phyloP scores from a whole-genome alignment of 2,329 filamentous ascomycete genomes.

The Capronia epimyces region DNA sequence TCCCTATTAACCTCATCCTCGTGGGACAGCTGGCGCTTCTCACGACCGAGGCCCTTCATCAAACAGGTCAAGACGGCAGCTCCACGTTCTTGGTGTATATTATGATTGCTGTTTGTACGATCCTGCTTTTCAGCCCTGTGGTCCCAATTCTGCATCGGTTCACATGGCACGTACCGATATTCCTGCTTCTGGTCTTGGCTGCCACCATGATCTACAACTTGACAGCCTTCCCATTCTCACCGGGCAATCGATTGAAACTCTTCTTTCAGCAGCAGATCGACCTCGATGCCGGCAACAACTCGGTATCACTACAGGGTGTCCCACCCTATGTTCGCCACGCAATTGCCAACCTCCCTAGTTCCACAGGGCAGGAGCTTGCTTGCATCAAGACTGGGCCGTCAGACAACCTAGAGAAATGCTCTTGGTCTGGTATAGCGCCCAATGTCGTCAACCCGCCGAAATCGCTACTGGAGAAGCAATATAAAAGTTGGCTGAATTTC shows the following conservation, averaged over 20 bases:
- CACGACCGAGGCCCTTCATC: slow-evolving; percentile 64
- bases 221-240: slow-evolving; percentile 79
- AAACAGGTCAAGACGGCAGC: slow-evolving; percentile 81
- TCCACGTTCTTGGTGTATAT: slow-evolving; percentile 67
- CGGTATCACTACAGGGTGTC: slow-evolving; percentile 64
- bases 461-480: slow-evolving; percentile 36
- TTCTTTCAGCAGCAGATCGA: slow-evolving; percentile 80
- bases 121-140: slow-evolving; percentile 68
- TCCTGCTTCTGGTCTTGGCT: slow-evolving; percentile 66
- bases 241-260: slow-evolving; percentile 72
- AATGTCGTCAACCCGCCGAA: slow-evolving; percentile 49
- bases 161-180: slow-evolving; percentile 72
- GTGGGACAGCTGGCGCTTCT: slow-evolving; percentile 71
- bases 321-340: slow-evolving; percentile 62
- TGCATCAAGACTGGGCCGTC: slow-evolving; percentile 44
- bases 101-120: slow-evolving; percentile 60
- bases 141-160: slow-evolving; percentile 83
- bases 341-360: slow-evolving; percentile 64
- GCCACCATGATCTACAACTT: slow-evolving; percentile 82
- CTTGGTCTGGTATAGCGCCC: slow-evolving; percentile 64
- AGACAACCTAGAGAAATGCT: slow-evolving; percentile 54
- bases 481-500: slow-evolving; percentile 59
- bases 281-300: slow-evolving; percentile 65
- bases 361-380: slow-evolving; percentile 55
- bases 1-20: slow-evolving; percentile 70